phyloP scores from a whole-genome alignment of 306 rosid genomes.

The Casuarina equisetifolia region DNA sequence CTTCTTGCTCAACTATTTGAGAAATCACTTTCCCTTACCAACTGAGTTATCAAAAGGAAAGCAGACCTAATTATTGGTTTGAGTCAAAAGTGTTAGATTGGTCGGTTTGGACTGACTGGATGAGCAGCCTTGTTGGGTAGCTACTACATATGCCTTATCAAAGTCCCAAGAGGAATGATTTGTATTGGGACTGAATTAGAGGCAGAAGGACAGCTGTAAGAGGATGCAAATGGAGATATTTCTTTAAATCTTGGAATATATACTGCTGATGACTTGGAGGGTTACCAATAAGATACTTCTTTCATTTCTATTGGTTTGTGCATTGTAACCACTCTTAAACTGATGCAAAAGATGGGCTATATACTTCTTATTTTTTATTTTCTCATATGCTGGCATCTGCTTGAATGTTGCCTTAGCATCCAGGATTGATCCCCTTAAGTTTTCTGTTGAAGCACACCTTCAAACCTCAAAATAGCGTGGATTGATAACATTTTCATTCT shows the following conservation, averaged over 20 bases:
- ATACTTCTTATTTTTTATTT: not conserved
- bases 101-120: no score
- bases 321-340: not conserved
- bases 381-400: not conserved
- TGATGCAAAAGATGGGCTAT: not conserved
- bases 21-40: no score
- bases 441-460: not conserved
- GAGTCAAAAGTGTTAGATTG: no score
- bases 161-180: not conserved
- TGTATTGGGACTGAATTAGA: not conserved
- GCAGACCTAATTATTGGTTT: no score
- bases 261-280: not conserved
- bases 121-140: no score
- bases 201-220: not conserved
- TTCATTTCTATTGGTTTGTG: not conserved
- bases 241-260: not conserved
- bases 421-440: not conserved
- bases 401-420: not conserved
- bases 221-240: not conserved
- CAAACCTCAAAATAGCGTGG: not conserved
- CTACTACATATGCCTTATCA: not conserved
- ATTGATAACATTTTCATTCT: not conserved
- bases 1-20: no score
- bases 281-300: not conserved
- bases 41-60: no score